A percentile compares a stretch with the other conserved stretches of the same genome.
phyloP scores from a whole-genome alignment of 148 eudicot species.

The Persicaria maculosa region DNA sequence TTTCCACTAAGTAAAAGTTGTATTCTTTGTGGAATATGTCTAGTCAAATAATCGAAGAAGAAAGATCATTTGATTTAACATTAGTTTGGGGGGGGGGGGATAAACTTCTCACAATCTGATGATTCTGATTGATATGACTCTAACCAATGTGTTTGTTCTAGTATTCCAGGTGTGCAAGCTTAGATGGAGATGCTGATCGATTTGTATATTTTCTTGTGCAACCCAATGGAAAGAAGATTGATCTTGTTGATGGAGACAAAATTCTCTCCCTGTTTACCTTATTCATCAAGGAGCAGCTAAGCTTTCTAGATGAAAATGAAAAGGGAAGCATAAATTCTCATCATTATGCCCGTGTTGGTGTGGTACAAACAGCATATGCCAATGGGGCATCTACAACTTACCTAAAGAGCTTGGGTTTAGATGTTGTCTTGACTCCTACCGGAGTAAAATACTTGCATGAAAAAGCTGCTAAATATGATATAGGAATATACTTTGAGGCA shows the following conservation, averaged over 20 bases:
- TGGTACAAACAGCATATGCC: conserved; percentile 95
- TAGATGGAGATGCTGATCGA: conserved; percentile 98
- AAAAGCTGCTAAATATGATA: conserved; percentile 74
- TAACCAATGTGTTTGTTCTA: conserved; percentile 38
- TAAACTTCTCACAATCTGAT: neutral
- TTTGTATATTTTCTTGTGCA: conserved; percentile 71
- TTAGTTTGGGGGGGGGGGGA: no score
- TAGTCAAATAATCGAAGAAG: neutral
- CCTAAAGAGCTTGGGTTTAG: conserved; percentile 61
- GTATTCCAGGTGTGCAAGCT: conserved; percentile 93
- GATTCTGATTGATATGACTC: conserved; percentile 11
- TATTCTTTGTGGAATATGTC: no score
- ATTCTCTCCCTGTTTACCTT: conserved; percentile 80
- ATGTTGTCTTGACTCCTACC: conserved; percentile 77
- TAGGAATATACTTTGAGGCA: conserved; percentile 87
- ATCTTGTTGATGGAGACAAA: conserved; percentile 94
- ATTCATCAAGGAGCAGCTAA: conserved; percentile 70
- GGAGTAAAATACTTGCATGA: conserved; percentile 92
- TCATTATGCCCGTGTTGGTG: conserved; percentile 47
- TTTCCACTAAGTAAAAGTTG: no score
- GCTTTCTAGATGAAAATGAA: conserved; percentile 30
- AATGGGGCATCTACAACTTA: conserved; percentile 94
- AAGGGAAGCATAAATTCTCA: conserved; percentile 14
- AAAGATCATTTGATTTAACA: neutral
- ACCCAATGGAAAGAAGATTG: conserved; percentile 48